Percentiles rank a stretch among this genome's conserved stretches.
phyloP scores from a whole-genome alignment of 2,329 filamentous ascomycete genomes.

The Epichloe coenophiala region DNA sequence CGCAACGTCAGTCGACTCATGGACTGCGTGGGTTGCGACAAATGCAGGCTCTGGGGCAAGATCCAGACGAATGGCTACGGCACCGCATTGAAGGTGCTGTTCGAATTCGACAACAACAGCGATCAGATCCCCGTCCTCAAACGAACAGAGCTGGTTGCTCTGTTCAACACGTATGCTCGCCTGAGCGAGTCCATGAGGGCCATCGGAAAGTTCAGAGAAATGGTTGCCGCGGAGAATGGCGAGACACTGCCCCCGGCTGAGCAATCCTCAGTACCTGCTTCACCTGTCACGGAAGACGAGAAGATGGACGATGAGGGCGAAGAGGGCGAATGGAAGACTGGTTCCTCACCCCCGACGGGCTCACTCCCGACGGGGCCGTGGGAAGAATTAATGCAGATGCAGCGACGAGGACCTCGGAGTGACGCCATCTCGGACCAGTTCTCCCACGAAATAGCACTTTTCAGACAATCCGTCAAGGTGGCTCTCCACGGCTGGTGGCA shows the following conservation, averaged over 20 bases:
- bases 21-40: slow-evolving; percentile 98
- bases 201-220: slow-evolving; percentile 54
- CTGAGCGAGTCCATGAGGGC: slow-evolving; percentile 70
- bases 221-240: slow-evolving; percentile 32
- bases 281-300: slow-evolving; percentile 17
- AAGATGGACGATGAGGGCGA: slow-evolving; percentile 26
- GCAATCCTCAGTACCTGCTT: background rate
- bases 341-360: background rate
- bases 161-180: slow-evolving; percentile 87
- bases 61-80: slow-evolving; percentile 91
- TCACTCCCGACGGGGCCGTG: background rate
- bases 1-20: slow-evolving; percentile 92
- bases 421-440: slow-evolving; percentile 40
- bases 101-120: slow-evolving; percentile 68
- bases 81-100: slow-evolving; percentile 86
- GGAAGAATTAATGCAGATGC: slow-evolving; percentile 3
- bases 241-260: slow-evolving; percentile 15
- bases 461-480: slow-evolving; percentile 49
- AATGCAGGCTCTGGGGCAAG: slow-evolving; percentile 96
- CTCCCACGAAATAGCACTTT: slow-evolving; percentile 46
- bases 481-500: slow-evolving; percentile 58
- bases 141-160: slow-evolving; percentile 81
- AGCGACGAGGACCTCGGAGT: slow-evolving; percentile 18
- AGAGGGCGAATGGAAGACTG: slow-evolving; percentile 8
- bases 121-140: slow-evolving; percentile 58